Conservation (phyloP, 2,329 filamentous ascomycete genomes). For the Venturia aucupariae region DNA sequence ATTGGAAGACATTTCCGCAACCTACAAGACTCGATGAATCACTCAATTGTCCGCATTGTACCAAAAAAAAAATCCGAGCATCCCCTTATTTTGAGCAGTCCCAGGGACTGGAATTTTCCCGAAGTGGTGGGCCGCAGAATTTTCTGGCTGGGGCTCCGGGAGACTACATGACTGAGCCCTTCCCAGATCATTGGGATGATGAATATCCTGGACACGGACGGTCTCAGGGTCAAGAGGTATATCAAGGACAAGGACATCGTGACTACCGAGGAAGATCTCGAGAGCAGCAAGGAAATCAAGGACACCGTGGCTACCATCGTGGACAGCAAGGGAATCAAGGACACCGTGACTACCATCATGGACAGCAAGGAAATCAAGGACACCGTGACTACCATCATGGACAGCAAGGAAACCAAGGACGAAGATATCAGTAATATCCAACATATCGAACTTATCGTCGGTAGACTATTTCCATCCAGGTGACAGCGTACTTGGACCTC, state of each 20-base stretch:
- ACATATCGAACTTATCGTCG: neutral
- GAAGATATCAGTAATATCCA: neutral
- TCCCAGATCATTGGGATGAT: neutral
- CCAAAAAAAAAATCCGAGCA: neutral
- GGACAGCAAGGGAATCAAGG: neutral
- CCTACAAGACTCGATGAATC: neutral
- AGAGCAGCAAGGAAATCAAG: neutral
- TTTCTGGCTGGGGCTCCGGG: neutral
- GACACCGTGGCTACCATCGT: neutral
- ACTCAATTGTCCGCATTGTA: neutral
- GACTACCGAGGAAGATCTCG: neutral
- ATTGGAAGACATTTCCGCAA: neutral
- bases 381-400: neutral
- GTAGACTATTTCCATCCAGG: neutral
- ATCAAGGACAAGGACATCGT: neutral
- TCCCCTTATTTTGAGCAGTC: neutral
- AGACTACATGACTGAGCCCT: neutral
- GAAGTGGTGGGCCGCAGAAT: neutral
- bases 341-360: neutral
- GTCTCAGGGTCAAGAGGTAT: neutral
- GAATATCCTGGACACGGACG: neutral
- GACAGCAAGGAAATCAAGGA: neutral
- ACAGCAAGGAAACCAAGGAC: neutral
- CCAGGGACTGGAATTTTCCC: neutral
- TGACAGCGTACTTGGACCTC: neutral